Conservation (phyloP, 1,284 basidiomycete genomes). For the Volvariella volvacea region DNA sequence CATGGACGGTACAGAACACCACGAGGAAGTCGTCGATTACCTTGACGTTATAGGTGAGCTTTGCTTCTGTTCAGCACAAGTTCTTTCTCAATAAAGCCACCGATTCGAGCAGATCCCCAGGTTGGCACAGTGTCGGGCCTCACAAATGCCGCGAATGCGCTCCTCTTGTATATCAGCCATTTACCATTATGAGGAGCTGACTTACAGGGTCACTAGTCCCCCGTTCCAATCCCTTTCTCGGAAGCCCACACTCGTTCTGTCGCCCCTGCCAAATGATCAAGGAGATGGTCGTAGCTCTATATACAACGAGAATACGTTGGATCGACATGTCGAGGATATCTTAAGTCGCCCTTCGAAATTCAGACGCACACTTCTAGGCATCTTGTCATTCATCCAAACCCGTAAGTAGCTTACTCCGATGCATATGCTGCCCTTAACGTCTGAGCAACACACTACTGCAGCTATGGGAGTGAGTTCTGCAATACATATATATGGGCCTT, state of each 20-base stretch:
- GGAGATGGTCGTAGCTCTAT: constrained; percentile 19
- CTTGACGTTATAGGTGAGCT: constrained; percentile 69
- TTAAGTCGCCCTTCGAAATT: constrained; percentile 61
- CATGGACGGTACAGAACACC: constrained; percentile 30
- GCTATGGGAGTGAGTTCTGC: constrained; percentile 51
- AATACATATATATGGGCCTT: background rate
- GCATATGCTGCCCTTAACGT: background rate
- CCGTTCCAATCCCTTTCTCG: constrained; percentile 63
- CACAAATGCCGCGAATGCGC: constrained; percentile 74
- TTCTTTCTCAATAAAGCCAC: constrained; percentile 2
- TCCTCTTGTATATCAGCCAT: constrained; percentile 43
- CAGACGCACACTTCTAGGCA: constrained; percentile 56
- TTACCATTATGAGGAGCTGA: constrained; percentile 1
- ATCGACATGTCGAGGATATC: constrained; percentile 76
- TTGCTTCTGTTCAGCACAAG: background rate
- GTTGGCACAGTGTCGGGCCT: constrained; percentile 65
- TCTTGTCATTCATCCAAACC: constrained; percentile 84
- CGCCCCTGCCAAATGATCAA: constrained; percentile 20
- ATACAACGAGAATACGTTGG: constrained; percentile 52
- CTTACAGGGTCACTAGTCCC: constrained; percentile 36
- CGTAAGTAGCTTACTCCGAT: constrained; percentile 35
- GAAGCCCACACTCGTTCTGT: constrained; percentile 60
- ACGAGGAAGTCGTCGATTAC: constrained; percentile 71
- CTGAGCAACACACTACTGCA: constrained; percentile 16
- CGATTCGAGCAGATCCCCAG: constrained; percentile 51